Conservation (phyloP, 176 grass and related monocot genomes). For the Chrysopogon serrulatus region DNA sequence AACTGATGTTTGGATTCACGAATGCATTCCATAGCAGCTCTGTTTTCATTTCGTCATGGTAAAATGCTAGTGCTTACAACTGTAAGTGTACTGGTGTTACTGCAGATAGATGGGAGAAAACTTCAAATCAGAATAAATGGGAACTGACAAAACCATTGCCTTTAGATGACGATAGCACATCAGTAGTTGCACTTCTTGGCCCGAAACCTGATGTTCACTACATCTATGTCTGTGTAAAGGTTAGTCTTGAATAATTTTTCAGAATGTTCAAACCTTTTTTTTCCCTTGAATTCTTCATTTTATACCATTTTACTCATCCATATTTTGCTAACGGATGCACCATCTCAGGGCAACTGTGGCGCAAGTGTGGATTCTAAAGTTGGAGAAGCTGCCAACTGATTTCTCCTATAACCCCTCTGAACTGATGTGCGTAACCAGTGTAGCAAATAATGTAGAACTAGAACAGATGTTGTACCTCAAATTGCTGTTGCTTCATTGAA, state of each 20-base stretch:
- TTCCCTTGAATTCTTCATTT: not conserved
- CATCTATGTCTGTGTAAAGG: constrained; percentile 94
- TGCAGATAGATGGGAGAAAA: constrained; percentile 73
- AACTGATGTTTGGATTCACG: not conserved
- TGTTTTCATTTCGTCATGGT: not conserved
- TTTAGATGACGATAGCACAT: constrained; percentile 52
- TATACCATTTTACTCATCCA: not conserved
- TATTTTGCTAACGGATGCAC: not conserved
- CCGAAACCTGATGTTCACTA: constrained; percentile 89
- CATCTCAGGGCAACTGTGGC: not conserved
- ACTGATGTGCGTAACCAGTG: constrained; percentile 18
- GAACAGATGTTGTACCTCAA: not conserved
- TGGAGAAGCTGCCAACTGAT: constrained; percentile 13
- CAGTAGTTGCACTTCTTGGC: constrained; percentile 50
- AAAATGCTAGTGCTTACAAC: not conserved
- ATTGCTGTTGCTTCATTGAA: not conserved
- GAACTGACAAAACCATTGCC: constrained; percentile 76
- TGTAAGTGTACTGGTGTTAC: not conserved
- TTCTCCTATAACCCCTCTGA: not conserved
- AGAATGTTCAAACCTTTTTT: not conserved
- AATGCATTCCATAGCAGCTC: not conserved
- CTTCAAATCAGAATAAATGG: constrained; percentile 46
- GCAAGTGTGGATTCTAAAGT: not conserved
- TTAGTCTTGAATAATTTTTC: not conserved
- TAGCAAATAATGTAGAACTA: constrained; percentile 38